Conservation (phyloP, 345 rosid genomes). For the Populus nigra region DNA sequence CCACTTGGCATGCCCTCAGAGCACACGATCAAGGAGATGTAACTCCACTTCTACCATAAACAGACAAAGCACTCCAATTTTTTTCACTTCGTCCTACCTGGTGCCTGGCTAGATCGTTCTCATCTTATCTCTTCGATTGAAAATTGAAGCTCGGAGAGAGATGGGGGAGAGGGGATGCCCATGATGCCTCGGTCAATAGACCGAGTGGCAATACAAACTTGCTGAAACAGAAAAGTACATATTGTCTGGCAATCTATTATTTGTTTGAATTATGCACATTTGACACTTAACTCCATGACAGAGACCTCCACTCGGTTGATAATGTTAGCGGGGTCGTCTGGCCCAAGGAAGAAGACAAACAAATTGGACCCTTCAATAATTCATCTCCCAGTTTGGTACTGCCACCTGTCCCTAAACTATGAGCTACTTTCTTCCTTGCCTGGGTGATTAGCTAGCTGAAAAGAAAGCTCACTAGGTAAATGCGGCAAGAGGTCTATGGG, state of each 20-base stretch:
- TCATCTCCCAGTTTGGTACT: neutral
- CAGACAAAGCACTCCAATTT: neutral
- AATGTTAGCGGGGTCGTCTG: neutral
- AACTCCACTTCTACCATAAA: neutral
- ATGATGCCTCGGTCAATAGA: neutral
- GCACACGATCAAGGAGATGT: neutral
- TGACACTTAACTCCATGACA: constrained; percentile 3
- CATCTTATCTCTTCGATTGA: neutral
- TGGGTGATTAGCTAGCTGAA: neutral
- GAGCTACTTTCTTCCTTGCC: neutral
- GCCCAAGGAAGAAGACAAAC: neutral
- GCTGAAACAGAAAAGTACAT: neutral
- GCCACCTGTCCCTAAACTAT: constrained; percentile 12
- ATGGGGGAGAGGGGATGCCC: neutral
- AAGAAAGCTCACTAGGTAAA: neutral
- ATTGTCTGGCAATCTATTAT: neutral
- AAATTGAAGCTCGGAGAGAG: neutral
- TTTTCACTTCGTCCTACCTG: neutral
- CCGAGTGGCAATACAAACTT: neutral
- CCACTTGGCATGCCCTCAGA: neutral
- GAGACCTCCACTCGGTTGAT: constrained; percentile 10
- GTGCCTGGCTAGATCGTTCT: constrained; percentile 3
- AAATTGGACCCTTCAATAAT: neutral
- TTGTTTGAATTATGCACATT: neutral
- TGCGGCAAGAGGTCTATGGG: neutral